Conservation (phyloP, 768 basidiomycete genomes). For the Pulveroboletus sp. region DNA sequence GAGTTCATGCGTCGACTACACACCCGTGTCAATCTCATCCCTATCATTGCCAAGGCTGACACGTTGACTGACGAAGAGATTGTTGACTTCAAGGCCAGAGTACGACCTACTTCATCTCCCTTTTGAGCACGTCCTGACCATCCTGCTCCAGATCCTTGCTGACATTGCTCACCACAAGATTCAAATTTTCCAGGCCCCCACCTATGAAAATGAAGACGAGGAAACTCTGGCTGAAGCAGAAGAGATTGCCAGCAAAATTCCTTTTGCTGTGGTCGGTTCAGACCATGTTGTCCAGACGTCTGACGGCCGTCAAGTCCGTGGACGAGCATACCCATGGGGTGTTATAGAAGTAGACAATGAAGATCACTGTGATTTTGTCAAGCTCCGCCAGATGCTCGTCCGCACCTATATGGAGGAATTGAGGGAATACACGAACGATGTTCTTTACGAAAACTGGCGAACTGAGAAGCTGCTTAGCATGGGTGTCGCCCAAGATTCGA, state of each 20-base stretch:
- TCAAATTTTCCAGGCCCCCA: constrained; percentile 96
- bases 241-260: constrained; percentile 97
- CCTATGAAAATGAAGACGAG: constrained; percentile 97
- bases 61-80: constrained; percentile 97
- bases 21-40: constrained; percentile 97
- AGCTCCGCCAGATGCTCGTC: constrained; percentile 98
- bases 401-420: constrained; percentile 99
- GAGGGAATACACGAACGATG: constrained; percentile 92
- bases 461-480: constrained; percentile 93
- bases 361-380: constrained; percentile 98
- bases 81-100: constrained; percentile 86
- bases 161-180: constrained; percentile 96
- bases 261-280: constrained; percentile 97
- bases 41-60: constrained; percentile 97
- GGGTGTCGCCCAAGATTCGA: constrained; percentile 97
- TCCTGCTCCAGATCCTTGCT: constrained; percentile 62
- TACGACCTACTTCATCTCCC: constrained; percentile 32
- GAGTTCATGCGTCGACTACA: constrained; percentile 98
- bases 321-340: constrained; percentile 97
- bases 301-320: constrained; percentile 90
- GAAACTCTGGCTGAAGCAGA: constrained; percentile 97
- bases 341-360: constrained; percentile 99
- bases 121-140: not conserved
- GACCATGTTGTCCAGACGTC: constrained; percentile 75
- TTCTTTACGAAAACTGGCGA: constrained; percentile 97